Base-by-base conservation (phyloP, 768 basidiomycete species). In the Xerocomus potaroensis region DNA sequence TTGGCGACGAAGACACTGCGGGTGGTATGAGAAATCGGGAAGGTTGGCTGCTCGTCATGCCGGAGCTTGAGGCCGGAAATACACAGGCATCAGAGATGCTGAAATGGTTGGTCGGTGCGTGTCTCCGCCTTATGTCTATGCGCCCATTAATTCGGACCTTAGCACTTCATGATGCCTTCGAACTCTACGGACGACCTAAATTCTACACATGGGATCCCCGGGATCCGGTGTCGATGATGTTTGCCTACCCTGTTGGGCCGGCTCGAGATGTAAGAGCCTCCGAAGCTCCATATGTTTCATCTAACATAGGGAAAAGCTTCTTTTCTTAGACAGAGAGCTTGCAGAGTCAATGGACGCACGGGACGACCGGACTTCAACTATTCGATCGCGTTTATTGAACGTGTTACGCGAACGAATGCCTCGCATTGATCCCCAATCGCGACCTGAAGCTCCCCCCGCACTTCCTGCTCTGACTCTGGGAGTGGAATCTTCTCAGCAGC, bases 1-100 rank as follows among this genome's bases (percentile, higher is more conserved):
- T 96, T 44, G 86, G 87, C 2, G 83, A 85, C 24, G 88, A 94
- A 59, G 74, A 81, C 22, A 81, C 87, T 10, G 72, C 77, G n/a
- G 80, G 78, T 22, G 67, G 65, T 4, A 83, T 91, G 76, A 78
- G 77, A 55, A 72, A 75, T 10, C 69, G 84, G 47, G 87, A 93
- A 55, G 92, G 86, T 3, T 97, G 90, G 88, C 61, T 91, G 10
- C 71, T 97, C 56, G 67, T 96, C 44, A 94, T 97, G 89, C 94
- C 94, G 19, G 91, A 94, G 59, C 68, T 81, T 12, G 83, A 88
- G 52, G 72, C 70, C 18, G 76, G 78, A 23, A 71, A 75, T 24
- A 77, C 75, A 12, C 81, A 81, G 37, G 76, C 87, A 12, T 76
- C 75, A 7, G 92, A 95, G 65, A 91, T 94, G 87, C 72, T 94